Percentiles rank a stretch among this genome's conserved stretches.
Evolutionary conservation across 1,284 basidiomycete genomes (phyloP).

Genomic region (Leccinum fallax): DNA sequence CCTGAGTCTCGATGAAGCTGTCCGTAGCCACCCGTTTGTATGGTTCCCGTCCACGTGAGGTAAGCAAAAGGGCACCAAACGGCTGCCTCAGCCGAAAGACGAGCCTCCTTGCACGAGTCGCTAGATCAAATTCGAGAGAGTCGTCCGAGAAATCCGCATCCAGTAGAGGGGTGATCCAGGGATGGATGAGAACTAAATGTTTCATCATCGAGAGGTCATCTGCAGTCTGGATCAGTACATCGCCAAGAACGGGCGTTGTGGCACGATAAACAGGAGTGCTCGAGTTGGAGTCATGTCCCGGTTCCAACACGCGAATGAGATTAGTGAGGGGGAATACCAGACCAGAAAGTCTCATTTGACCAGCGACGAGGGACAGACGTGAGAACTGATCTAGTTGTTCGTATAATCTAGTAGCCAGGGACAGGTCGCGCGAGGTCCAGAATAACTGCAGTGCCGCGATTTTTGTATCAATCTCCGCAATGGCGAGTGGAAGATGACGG

Average conservation of each 20-base stretch:
- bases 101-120: no score
- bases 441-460: no score
- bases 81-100: no score
- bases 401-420: no score
- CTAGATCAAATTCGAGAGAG: not conserved
- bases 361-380: not conserved
- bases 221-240: not conserved
- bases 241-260: not conserved
- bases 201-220: not conserved
- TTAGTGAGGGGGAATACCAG: not conserved
- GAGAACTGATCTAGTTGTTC: no score
- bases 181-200: not conserved
- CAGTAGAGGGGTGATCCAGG: not conserved
- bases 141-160: not conserved
- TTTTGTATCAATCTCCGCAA: no score
- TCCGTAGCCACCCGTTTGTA: no score
- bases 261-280: not conserved
- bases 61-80: no score
- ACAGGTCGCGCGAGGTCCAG: no score
- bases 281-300: not conserved
- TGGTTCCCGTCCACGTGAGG: no score
- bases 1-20: no score
- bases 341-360: not conserved
- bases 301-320: not conserved
- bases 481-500: no score